Base-by-base conservation (phyloP, 2,329 filamentous ascomycete genomes). In the Ophiocordyceps camponoti-floridani region DNA sequence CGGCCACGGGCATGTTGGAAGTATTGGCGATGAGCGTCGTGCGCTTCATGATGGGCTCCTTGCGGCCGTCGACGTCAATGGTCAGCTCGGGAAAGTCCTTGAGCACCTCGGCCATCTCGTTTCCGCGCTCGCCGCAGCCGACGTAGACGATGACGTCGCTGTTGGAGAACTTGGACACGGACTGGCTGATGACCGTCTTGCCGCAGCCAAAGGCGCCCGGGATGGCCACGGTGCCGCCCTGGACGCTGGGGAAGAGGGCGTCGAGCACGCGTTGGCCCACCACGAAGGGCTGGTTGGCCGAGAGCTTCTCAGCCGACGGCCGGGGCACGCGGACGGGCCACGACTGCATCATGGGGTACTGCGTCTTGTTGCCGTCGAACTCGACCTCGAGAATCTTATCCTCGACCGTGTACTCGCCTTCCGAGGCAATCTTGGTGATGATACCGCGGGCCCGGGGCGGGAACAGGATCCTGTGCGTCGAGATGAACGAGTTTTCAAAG, bases 41-140 rank as follows among this genome's bases (percentile, higher is more conserved):
- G 63, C 91, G 89, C 78, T 98, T 98, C 91, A 98, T 98, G 71
- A 98, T 98, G 54, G 89, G 88, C 63, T 98, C 91, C 67, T 89
- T 82, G 60, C 89, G 86, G 56, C 91, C 91, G 40, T 94, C 82
- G 54, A 96, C 79, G 16, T 93, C 82, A 59, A 98, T 98, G 42
- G 84, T 84, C 52, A 98, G 84, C 75, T 96, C 88, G 47, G 91
- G 91, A 73, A 98, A 98, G 67, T 98, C 91, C 84, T 95, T 96
- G 75, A 98, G 75, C 54, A 98, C 91, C 75, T 98, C 91, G 51
- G 91, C 91, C 91, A 98, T 98, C 68, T 98, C 91, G 61, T 98
- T 98, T 54, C 91, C 91, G 56, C 91, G 84, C 68, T 98, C 91
- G 55, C 88, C 85, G 26, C 65, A 59, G 67, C 91, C 91, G 48